phyloP scores from a whole-genome alignment of 1,139 yeast genomes.

The Candida glucosophila region DNA sequence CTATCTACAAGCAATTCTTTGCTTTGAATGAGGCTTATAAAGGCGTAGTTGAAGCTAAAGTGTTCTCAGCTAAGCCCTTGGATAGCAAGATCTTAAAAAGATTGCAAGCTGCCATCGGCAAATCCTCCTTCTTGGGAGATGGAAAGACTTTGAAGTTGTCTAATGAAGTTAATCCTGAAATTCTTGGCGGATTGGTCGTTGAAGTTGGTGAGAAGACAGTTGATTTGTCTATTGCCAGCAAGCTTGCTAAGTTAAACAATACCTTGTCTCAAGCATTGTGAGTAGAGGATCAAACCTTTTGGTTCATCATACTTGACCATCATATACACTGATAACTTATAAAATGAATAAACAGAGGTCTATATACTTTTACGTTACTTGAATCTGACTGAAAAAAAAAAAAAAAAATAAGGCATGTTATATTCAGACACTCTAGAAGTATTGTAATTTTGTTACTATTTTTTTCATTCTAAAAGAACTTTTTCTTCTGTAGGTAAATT shows the following conservation, averaged over 20 bases:
- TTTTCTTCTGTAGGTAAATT: no score
- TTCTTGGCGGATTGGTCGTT: constrained; percentile 91
- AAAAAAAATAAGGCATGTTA: no score
- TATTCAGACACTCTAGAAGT: no score
- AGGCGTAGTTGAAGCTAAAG: constrained; percentile 89
- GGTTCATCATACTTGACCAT: no score
- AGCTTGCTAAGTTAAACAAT: constrained; percentile 83
- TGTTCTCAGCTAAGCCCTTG: constrained; percentile 81
- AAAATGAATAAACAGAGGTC: no score
- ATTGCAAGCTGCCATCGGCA: constrained; percentile 70
- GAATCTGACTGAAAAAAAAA: no score
- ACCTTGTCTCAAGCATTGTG: constrained; percentile 78
- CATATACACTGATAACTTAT: no score
- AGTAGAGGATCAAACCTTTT: no score
- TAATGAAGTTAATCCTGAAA: constrained; percentile 80
- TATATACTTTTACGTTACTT: no score
- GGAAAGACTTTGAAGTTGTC: constrained; percentile 80
- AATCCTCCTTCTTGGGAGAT: constrained; percentile 73
- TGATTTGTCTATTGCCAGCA: constrained; percentile 80
- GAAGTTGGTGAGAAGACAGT: constrained; percentile 97
- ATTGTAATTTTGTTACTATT: no score
- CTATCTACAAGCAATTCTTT: constrained; percentile 64
- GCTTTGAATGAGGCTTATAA: constrained; percentile 80
- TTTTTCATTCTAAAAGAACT: no score
- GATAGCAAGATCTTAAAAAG: constrained; percentile 76